phyloP scores from a whole-genome alignment of 495 filamentous ascomycete genomes.

The Podospora pseudocomata region DNA sequence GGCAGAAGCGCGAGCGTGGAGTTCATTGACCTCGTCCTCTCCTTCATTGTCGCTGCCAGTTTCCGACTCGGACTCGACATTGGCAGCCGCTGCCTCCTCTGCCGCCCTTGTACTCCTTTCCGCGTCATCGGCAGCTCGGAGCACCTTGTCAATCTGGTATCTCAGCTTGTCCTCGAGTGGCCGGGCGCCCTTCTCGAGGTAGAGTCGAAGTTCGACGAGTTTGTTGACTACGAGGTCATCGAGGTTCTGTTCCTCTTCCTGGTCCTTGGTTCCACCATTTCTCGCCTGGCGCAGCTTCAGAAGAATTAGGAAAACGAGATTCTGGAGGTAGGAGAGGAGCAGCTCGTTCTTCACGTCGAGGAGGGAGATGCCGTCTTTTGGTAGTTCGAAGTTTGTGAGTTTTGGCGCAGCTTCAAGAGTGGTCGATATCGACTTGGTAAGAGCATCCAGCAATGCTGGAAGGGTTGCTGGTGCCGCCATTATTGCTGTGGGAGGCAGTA shows the following conservation, averaged over 20 bases:
- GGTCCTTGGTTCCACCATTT: conserved; percentile 29
- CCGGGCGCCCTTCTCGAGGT: conserved; percentile 83
- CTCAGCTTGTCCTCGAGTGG: conserved; percentile 82
- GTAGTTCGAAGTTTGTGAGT: conserved; percentile 52
- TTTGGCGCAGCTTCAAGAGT: conserved; percentile 61
- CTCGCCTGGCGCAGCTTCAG: conserved; percentile 67
- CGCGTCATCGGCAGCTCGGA: conserved; percentile 79
- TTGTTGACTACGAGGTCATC: conserved; percentile 65
- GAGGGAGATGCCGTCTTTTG: conserved; percentile 85
- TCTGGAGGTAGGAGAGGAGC: conserved; percentile 91
- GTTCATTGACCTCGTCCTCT: conserved; percentile 33
- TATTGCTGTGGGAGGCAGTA: background rate
- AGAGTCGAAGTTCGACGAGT: conserved; percentile 78
- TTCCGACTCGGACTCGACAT: conserved; percentile 35
- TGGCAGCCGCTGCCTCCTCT: conserved; percentile 33
- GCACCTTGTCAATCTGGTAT: conserved; percentile 85
- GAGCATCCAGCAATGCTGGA: conserved; percentile 56
- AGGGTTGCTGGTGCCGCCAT: conserved; percentile 52
- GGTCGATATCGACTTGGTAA: conserved; percentile 60
- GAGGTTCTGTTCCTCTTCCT: conserved; percentile 34
- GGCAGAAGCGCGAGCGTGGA: conserved; percentile 44
- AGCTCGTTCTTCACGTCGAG: conserved; percentile 94
- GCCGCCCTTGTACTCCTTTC: conserved; percentile 38
- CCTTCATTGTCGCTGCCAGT: conserved; percentile 37
- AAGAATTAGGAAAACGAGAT: conserved; percentile 84